A percentile compares a stretch with the other conserved stretches of the same genome.
Conservation (phyloP, 2,329 filamentous ascomycete species). For the Mariannaea elegans region DNA sequence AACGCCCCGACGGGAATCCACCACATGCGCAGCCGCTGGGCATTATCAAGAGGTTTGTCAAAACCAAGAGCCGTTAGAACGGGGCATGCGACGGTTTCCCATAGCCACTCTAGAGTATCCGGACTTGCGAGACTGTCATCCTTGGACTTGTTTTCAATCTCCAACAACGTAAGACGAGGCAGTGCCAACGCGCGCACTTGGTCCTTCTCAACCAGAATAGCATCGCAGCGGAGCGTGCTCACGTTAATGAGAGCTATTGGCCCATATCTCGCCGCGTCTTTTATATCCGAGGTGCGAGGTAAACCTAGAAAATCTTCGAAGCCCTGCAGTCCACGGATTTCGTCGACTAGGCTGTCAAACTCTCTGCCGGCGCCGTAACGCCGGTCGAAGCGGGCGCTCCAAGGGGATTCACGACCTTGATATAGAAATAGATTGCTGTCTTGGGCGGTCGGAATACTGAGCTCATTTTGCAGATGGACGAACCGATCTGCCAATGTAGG, state of each 20-base stretch:
- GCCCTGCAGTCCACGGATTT: constrained; percentile 8
- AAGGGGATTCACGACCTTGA: too few species aligned
- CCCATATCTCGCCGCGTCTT: constrained; percentile 32
- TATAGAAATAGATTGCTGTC: too few species aligned
- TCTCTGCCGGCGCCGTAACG: background rate
- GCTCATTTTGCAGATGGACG: background rate
- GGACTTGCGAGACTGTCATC: background rate
- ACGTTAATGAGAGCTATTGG: constrained; percentile 45
- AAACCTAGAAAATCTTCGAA: constrained; percentile 43
- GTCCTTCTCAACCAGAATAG: constrained; percentile 37
- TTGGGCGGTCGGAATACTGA: too few species aligned
- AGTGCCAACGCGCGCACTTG: constrained; percentile 31
- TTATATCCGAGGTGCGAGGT: constrained; percentile 28
- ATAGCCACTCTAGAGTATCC: constrained; percentile 42
- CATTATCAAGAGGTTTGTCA: constrained; percentile 16
- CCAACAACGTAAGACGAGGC: background rate
- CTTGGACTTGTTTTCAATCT: background rate
- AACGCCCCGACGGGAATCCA: constrained; percentile 47
- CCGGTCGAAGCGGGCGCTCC: too few species aligned
- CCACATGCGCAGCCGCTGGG: constrained; percentile 43
- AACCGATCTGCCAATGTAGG: background rate
- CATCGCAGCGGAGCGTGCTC: constrained; percentile 45
- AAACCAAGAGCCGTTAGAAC: constrained; percentile 40
- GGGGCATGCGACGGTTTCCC: constrained; percentile 38
- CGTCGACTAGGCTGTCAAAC: background rate